phyloP scores from a whole-genome alignment of 306 rosid genomes.

The Pueraria montana region DNA sequence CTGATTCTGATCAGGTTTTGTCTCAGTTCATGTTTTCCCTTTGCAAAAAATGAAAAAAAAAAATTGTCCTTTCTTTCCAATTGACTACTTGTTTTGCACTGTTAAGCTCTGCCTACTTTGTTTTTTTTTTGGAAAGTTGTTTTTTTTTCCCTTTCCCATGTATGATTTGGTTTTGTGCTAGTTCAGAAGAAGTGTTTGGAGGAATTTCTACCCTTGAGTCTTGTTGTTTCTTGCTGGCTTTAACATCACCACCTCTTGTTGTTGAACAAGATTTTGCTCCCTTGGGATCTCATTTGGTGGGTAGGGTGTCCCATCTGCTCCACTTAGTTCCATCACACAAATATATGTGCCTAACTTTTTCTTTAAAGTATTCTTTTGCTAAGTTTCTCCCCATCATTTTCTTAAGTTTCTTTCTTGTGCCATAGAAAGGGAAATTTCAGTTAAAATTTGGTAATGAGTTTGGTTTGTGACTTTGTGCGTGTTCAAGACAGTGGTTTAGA shows the following conservation, averaged over 20 bases:
- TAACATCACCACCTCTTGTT: not conserved
- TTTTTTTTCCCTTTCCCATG: not conserved
- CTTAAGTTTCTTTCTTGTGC: conserved; percentile 10
- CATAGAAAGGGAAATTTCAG: conserved; percentile 25
- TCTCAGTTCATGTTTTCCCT: conserved; percentile 19
- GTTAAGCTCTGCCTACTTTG: not conserved
- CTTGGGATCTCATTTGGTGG: conserved; percentile 44
- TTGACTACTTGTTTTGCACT: conserved; percentile 5
- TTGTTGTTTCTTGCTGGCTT: conserved; percentile 36
- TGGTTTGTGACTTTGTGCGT: conserved; percentile 13
- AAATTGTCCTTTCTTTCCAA: not conserved
- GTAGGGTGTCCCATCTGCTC: conserved; percentile 37
- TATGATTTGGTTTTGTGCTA: conserved; percentile 30
- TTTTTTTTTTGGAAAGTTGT: not conserved
- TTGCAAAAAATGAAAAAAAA: not conserved
- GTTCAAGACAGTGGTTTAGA: not conserved
- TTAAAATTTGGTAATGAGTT: conserved; percentile 36
- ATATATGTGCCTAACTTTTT: conserved; percentile 4
- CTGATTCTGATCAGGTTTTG: conserved; percentile 59
- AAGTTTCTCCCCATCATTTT: not conserved
- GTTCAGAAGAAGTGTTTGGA: conserved; percentile 11
- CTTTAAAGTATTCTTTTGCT: conserved; percentile 3
- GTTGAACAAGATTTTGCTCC: conserved; percentile 12
- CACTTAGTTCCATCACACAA: conserved; percentile 37
- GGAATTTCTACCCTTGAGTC: conserved; percentile 36